Conservation (phyloP, 176 grass and related monocot genomes). For the Miscanthus lutarioriparius region DNA sequence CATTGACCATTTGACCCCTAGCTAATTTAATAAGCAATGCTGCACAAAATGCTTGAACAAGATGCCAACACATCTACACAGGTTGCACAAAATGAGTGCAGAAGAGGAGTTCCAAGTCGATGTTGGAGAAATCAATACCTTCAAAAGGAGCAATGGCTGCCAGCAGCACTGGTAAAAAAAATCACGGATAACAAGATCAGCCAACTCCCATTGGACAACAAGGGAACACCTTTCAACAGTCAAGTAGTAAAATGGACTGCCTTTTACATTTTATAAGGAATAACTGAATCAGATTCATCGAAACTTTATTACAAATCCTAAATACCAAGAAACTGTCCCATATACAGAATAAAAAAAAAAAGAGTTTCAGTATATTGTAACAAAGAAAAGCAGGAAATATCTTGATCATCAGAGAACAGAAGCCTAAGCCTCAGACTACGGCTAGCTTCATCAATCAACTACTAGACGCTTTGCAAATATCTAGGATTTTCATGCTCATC, state of each 20-base stretch:
- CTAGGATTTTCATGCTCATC: neutral
- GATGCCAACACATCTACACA: no score
- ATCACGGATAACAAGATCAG: no score
- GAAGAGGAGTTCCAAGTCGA: neutral
- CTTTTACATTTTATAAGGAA: conserved; percentile 45
- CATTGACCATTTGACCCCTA: neutral
- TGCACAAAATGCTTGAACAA: no score
- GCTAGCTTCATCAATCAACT: neutral
- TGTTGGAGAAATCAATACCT: neutral
- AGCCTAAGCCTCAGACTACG: neutral
- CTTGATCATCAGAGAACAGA: neutral
- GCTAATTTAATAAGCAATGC: neutral
- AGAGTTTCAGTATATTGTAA: neutral
- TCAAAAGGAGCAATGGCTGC: neutral
- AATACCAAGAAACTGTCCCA: neutral
- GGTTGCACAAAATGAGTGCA: no score
- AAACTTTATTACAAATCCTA: conserved; percentile 40
- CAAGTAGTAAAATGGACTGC: neutral
- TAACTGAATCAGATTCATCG: conserved; percentile 31
- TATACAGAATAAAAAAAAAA: neutral
- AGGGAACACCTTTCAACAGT: neutral
- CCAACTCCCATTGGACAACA: no score
- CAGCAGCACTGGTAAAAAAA: no score
- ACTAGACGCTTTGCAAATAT: neutral
- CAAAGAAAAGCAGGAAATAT: neutral